A percentile compares a stretch with the other conserved stretches of the same genome.
phyloP scores from a whole-genome alignment of 2,329 filamentous ascomycete species.

The Penicillium sp. region DNA sequence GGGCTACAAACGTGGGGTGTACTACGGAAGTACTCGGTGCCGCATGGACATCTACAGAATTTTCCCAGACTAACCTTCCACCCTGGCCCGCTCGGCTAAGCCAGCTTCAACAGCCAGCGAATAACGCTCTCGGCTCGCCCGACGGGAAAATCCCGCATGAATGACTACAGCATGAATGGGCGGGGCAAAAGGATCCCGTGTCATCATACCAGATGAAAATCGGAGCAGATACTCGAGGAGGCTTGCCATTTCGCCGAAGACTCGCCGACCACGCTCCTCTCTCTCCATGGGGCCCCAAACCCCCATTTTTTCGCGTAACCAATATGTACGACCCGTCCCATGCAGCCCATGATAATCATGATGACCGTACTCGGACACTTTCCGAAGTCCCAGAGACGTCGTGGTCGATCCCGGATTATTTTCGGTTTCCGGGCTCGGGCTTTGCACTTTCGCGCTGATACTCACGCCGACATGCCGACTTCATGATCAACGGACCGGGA shows the following conservation, averaged over 20 bases:
- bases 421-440: constrained; percentile 6
- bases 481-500: constrained; percentile 7
- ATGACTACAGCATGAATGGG: background rate
- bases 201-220: background rate
- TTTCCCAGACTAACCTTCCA: background rate
- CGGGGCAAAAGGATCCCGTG: constrained; percentile 1
- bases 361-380: constrained; percentile 4
- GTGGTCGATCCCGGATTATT: background rate
- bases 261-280: constrained; percentile 11
- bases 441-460: constrained; percentile 7
- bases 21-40: background rate
- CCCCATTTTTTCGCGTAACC: background rate
- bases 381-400: constrained; percentile 4
- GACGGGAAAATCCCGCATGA: background rate
- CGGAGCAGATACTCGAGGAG: background rate
- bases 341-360: background rate
- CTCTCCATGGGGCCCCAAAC: constrained; percentile 18
- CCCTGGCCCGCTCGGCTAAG: constrained; percentile 6
- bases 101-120: constrained; percentile 5
- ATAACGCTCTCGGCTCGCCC: constrained; percentile 13
- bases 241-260: constrained; percentile 15
- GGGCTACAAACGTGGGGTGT: background rate
- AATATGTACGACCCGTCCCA: background rate
- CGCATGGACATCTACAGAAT: background rate
- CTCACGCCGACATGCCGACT: constrained; percentile 3